phyloP scores from a whole-genome alignment of 1,284 basidiomycete species.

The Ustilago loliicola region DNA sequence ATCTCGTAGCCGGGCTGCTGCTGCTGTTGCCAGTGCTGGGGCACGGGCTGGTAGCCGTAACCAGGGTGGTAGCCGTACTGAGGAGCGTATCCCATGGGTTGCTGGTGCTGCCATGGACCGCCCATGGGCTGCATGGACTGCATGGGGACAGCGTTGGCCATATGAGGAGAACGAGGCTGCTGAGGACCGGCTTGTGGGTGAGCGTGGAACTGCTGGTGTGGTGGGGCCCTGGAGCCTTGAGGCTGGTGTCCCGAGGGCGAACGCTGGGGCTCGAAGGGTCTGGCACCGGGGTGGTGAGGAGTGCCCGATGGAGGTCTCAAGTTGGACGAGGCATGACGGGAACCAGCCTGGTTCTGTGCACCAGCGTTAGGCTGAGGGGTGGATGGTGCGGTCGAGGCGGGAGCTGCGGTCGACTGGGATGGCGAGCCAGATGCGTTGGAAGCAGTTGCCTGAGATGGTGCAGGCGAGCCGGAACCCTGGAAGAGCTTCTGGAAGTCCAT shows the following conservation, averaged over 20 bases:
- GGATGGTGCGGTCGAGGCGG: conserved; percentile 38
- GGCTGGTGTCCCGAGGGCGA: conserved; percentile 54
- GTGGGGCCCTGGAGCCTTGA: conserved; percentile 42
- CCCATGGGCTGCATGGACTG: conserved; percentile 62
- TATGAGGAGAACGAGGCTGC: conserved; percentile 63
- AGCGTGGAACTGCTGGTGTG: conserved; percentile 52
- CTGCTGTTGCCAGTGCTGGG: conserved; percentile 53
- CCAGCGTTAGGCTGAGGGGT: conserved; percentile 31
- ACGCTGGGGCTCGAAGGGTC: conserved; percentile 58
- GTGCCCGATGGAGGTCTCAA: conserved; percentile 51
- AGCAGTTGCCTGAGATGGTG: conserved; percentile 41
- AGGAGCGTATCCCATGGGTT: conserved; percentile 52
- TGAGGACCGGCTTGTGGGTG: conserved; percentile 52
- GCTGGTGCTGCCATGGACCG: conserved; percentile 56
- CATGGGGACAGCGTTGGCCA: conserved; percentile 57
- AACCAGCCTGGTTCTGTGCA: conserved; percentile 25
- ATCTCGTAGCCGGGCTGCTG: conserved; percentile 60
- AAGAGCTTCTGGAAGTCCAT: conserved; percentile 70
- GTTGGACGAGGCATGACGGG: conserved; percentile 54
- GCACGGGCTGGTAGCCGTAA: conserved; percentile 59
- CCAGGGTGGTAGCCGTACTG: conserved; percentile 61
- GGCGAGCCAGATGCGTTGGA: conserved; percentile 43
- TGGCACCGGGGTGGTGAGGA: conserved; percentile 48
- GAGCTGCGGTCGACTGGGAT: conserved; percentile 41
- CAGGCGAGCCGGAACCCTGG: conserved; percentile 58